Percentiles rank a stretch among this genome's conserved stretches.
phyloP scores from a whole-genome alignment of 495 filamentous ascomycete species.

The Daldinia vernicosa region DNA sequence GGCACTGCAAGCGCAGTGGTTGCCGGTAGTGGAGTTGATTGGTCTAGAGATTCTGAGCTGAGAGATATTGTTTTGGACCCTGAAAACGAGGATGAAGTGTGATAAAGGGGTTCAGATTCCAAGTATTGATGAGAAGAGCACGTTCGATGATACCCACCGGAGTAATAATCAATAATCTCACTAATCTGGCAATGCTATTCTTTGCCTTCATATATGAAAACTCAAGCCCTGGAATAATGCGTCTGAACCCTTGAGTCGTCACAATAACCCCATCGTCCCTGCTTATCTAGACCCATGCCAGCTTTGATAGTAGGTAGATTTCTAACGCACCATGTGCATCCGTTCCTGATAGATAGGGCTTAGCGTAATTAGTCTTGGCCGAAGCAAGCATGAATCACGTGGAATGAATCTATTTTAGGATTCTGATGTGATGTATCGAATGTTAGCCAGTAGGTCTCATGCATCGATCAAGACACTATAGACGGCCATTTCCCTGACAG shows the following conservation, averaged over 20 bases:
- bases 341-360: conserved; percentile 43
- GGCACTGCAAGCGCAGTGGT: conserved; percentile 76
- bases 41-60: conserved; percentile 75
- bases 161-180: conserved; percentile 15
- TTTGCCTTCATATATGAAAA: background rate
- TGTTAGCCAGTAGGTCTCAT: conserved; percentile 4
- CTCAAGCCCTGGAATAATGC: background rate
- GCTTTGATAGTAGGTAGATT: background rate
- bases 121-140: background rate
- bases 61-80: conserved; percentile 78
- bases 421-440: conserved; percentile 8
- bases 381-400: conserved; percentile 35
- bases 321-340: conserved; percentile 15
- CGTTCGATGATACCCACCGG: conserved; percentile 24
- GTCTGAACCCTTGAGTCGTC: background rate
- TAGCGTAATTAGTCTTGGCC: conserved; percentile 32
- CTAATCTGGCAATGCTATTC: background rate
- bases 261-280: conserved; percentile 4
- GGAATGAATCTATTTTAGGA: conserved; percentile 35
- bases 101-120: background rate
- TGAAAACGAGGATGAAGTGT: conserved; percentile 56
- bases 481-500: conserved; percentile 4
- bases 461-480: conserved; percentile 12
- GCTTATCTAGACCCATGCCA: conserved; percentile 20
- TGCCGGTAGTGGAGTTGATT: conserved; percentile 85